Percentiles rank a stretch among this genome's conserved stretches.
Conservation (phyloP, 164 flowering plant genomes). For the Dillenia suffruticosa region DNA sequence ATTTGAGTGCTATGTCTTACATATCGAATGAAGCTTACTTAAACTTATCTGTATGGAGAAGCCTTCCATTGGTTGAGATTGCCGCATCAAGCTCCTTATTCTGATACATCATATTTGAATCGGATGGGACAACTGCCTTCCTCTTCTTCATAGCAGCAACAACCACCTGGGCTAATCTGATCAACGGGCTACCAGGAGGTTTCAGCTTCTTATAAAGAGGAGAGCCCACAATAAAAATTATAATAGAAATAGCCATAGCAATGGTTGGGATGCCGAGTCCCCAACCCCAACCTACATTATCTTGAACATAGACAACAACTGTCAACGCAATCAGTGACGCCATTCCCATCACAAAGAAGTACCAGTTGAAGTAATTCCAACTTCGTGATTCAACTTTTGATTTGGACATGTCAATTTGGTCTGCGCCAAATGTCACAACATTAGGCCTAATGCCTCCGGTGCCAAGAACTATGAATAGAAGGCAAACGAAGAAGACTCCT, state of each 20-base stretch:
- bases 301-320: conserved; percentile 8
- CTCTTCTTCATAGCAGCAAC: conserved; percentile 56
- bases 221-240: conserved; percentile 45
- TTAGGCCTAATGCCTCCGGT: no score
- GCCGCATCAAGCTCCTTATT: conserved; percentile 52
- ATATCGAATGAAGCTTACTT: conserved; percentile 30
- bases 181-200: conserved; percentile 61
- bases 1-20: no score
- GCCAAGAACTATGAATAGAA: no score
- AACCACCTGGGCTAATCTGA: conserved; percentile 47
- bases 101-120: conserved; percentile 35
- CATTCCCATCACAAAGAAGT: no score
- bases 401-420: no score
- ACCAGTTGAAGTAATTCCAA: no score
- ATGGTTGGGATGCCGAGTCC: conserved; percentile 64
- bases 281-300: conserved; percentile 74
- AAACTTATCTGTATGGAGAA: conserved; percentile 52
- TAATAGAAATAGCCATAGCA: conserved; percentile 47
- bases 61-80: conserved; percentile 48
- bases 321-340: no score
- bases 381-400: no score
- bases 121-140: conserved; percentile 28
- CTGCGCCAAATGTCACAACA: no score
- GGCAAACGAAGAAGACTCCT: no score
- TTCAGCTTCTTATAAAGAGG: conserved; percentile 40